These are phyloP conservation scores for Stellera chamaejasme DNA, from an alignment of 345 rosid species.

Conservation along the genomic window DNA sequence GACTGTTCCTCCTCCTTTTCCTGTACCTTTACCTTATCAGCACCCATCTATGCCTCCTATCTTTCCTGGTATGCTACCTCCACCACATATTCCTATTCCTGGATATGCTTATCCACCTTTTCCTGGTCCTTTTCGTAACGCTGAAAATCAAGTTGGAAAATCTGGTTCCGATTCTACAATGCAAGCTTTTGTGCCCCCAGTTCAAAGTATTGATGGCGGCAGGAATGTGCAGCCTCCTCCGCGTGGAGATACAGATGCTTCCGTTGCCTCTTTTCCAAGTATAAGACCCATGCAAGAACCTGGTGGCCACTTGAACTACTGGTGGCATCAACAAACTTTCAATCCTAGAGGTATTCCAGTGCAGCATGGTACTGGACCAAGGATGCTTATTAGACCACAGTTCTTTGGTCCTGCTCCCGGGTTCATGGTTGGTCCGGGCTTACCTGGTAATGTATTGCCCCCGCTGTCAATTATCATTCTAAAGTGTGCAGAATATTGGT, in stretches of 20 bases:
- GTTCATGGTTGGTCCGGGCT: slow-evolving; percentile 63
- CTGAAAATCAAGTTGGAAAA: slow-evolving; percentile 50
- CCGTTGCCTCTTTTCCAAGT: slow-evolving; percentile 27
- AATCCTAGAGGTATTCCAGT: slow-evolving; percentile 43
- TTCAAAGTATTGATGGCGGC: slow-evolving; percentile 23
- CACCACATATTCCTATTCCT: slow-evolving; percentile 54
- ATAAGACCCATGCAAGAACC: slow-evolving; percentile 51
- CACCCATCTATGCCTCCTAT: slow-evolving; percentile 40
- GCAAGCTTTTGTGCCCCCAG: slow-evolving; percentile 52
- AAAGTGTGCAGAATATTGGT: not conserved
- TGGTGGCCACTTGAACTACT: slow-evolving; percentile 31
- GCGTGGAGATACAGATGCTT: slow-evolving; percentile 51
- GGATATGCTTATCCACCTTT: slow-evolving; percentile 53
- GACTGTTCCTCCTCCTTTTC: slow-evolving; percentile 49
- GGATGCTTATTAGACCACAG: slow-evolving; percentile 54
- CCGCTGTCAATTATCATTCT: not conserved
- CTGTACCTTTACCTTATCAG: slow-evolving; percentile 43
- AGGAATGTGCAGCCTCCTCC: slow-evolving; percentile 42
- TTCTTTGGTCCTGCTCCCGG: slow-evolving; percentile 63
- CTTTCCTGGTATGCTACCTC: slow-evolving; percentile 54
- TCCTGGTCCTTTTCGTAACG: slow-evolving; percentile 52
- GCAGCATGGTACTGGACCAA: slow-evolving; percentile 63
- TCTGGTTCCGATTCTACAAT: slow-evolving; percentile 48
- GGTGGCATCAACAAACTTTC: slow-evolving; percentile 58
- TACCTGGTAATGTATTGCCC: slow-evolving; percentile 56